Evolutionary conservation across 257 asterid genomes (phyloP), one percentile per base, ranked within the genome.

Genomic region (Mitragyna speciosa): DNA sequence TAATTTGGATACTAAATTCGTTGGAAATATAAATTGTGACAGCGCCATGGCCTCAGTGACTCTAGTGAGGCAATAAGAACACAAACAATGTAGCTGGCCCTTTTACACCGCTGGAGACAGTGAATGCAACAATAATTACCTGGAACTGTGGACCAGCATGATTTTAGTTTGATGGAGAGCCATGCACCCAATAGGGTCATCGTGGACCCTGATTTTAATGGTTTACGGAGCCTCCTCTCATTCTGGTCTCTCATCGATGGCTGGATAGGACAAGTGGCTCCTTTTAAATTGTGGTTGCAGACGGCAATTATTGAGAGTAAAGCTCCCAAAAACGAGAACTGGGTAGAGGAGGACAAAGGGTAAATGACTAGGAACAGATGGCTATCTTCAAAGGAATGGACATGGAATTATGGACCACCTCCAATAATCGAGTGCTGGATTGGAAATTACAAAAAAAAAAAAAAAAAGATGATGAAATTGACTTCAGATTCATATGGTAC

Each of bases 211-310:
- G 41, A 31, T 41, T 79, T 19, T 26, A 30, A 61, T 54, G 17
- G 64, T 17, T 24, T 24, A 31, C 30, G 70, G 83, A 66, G 26
- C 8, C 63, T 7, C 58, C 14, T 43, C 16, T 17, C 2, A 26
- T 76, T 47, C 33, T 5, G 16, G 41, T 48, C 41, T 7, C 14
- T 8, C 67, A 15, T 70, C 47, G 59, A 48, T 59, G 69, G 63
- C 45, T 52, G 24, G 33, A 77, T 56, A 69, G 77, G 87, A 84
- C 84, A 84, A 77, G 66, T 47, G 70, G 65, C 58, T 80, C 56
- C 84, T 84, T 84, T 84, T 77, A 80, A 84, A 80, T 76, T 72
- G 81, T 70, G 78, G 72, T 79, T 64, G 28, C 33, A 43, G 81
- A 52, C 61, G 52, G 41, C 87, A 84, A 80, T 80, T 64, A 84